A percentile compares a stretch with the other conserved stretches of the same genome.
phyloP scores from a whole-genome alignment of 371 early-diverging fungal species.

The Circinella umbellata region DNA sequence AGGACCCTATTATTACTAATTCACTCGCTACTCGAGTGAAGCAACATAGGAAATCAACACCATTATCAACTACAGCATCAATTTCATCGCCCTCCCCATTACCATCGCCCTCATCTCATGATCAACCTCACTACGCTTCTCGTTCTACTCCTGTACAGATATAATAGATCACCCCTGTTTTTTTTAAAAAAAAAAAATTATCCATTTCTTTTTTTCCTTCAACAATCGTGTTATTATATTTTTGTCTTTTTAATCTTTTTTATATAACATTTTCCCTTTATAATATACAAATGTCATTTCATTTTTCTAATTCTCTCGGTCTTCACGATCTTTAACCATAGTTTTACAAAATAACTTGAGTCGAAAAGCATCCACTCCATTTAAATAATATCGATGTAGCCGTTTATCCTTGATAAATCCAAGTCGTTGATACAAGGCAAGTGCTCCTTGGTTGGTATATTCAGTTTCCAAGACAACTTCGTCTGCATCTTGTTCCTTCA shows the following conservation, averaged over 20 bases:
- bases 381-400: constrained; percentile 89
- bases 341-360: constrained; percentile 76
- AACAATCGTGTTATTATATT: neutral
- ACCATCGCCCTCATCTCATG: too few species aligned
- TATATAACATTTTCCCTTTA: neutral
- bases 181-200: neutral
- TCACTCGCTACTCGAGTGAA: neutral
- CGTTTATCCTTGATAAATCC: constrained; percentile 95
- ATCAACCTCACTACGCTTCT: too few species aligned
- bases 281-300: neutral
- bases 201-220: neutral
- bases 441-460: constrained; percentile 84
- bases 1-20: neutral
- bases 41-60: neutral
- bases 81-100: neutral
- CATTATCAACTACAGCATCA: neutral
- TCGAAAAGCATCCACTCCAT: constrained; percentile 93
- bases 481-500: constrained; percentile 82
- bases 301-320: neutral
- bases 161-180: neutral
- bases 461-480: constrained; percentile 96
- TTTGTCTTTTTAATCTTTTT: neutral
- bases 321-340: constrained; percentile 30
- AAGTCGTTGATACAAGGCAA: constrained; percentile 87
- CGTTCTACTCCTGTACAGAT: too few species aligned